These are phyloP conservation scores for Madurella mycetomatis DNA, from an alignment of 2,329 filamentous ascomycete genomes.

Conservation along the genomic window DNA sequence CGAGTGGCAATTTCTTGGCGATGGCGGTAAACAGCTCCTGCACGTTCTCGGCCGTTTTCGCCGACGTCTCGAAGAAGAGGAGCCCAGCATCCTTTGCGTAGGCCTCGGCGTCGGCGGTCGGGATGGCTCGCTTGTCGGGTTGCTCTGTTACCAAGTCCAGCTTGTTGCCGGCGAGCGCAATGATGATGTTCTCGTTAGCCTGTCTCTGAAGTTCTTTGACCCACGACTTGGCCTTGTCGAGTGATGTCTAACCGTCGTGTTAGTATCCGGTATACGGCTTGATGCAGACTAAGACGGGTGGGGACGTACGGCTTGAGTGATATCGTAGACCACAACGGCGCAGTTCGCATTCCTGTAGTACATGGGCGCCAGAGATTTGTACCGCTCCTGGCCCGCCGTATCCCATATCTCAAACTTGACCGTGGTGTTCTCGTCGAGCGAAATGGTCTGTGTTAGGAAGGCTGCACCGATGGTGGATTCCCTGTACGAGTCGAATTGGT, in stretches of 20 bases:
- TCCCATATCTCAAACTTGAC: conserved; percentile 99
- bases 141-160: conserved; percentile 91
- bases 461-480: conserved; percentile 98
- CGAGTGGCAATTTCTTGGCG: conserved; percentile 93
- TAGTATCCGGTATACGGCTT: conserved; percentile 21
- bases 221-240: conserved; percentile 99
- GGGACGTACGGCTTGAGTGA: conserved; percentile 86
- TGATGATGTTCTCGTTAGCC: conserved; percentile 99
- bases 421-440: conserved; percentile 94
- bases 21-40: conserved; percentile 94
- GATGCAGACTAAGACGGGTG: neutral
- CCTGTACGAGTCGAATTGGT: conserved; percentile 97
- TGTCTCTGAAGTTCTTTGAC: conserved; percentile 98
- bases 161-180: conserved; percentile 96
- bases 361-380: conserved; percentile 98
- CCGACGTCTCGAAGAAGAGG: conserved; percentile 97
- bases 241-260: conserved; percentile 63
- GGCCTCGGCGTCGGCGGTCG: conserved; percentile 84
- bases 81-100: conserved; percentile 92
- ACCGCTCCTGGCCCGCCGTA: conserved; percentile 95
- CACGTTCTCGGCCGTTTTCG: conserved; percentile 96
- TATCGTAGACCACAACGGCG: conserved; percentile 98
- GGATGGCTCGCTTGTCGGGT: conserved; percentile 91
- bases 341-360: conserved; percentile 99
- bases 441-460: conserved; percentile 98